Percentiles rank a stretch among this genome's conserved stretches.
phyloP scores from a whole-genome alignment of 179 eudicot genomes.

The Vitellaria paradoxa region DNA sequence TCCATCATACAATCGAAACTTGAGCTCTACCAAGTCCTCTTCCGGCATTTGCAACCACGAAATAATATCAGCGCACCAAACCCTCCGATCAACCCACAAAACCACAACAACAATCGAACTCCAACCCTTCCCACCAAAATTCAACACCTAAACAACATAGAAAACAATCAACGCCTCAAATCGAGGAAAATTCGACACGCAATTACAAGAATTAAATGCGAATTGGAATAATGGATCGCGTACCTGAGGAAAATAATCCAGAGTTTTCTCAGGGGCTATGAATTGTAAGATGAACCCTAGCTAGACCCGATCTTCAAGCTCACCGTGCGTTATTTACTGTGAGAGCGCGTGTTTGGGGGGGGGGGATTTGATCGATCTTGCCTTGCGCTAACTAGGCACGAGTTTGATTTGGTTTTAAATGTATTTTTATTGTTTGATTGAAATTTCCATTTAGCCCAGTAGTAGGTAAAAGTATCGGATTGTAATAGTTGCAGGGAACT shows the following conservation, averaged over 20 bases:
- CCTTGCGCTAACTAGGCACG: too few relatives aligned
- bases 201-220: neutral
- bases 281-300: conserved; percentile 19
- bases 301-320: conserved; percentile 27
- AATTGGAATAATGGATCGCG: neutral
- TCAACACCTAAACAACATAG: conserved; percentile 4
- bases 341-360: neutral
- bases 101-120: neutral
- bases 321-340: neutral
- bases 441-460: too few relatives aligned
- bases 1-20: conserved; percentile 79
- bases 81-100: conserved; percentile 1
- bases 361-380: too few relatives aligned
- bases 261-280: neutral
- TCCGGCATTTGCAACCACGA: conserved; percentile 68
- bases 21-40: conserved; percentile 76
- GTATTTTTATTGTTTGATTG: neutral
- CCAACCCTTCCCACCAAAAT: conserved; percentile 8
- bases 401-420: too few relatives aligned
- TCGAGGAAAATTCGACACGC: neutral
- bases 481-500: neutral
- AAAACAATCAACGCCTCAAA: neutral
- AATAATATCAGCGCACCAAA: neutral
- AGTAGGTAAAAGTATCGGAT: neutral
- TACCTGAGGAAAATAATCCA: neutral